Evolutionary conservation across 1,284 basidiomycete genomes (phyloP).

Genomic region (Cutaneotrichosporon sp.): DNA sequence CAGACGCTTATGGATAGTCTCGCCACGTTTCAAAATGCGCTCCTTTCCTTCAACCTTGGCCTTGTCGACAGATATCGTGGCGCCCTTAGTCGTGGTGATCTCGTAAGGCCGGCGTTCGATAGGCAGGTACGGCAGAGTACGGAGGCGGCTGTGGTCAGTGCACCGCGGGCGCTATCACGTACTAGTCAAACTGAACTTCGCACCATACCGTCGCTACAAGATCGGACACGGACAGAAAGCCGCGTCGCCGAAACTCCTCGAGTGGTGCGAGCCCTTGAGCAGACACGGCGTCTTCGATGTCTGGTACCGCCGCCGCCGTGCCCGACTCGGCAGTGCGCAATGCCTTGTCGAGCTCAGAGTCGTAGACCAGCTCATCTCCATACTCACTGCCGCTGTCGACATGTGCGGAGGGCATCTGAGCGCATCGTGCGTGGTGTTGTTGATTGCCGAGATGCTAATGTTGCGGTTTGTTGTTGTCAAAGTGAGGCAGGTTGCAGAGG

Average conservation of each 20-base stretch:
- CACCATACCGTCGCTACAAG: conserved; percentile 54
- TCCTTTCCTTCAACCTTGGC: conserved; percentile 60
- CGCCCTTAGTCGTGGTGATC: conserved; percentile 62
- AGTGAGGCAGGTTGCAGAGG: no score
- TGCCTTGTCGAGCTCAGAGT: conserved; percentile 27
- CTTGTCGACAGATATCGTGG: conserved; percentile 60
- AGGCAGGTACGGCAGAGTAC: conserved; percentile 53
- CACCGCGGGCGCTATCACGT: background rate
- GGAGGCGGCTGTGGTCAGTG: conserved; percentile 30
- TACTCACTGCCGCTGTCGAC: conserved; percentile 22
- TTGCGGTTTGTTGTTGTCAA: conserved; percentile 2
- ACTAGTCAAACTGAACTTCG: conserved; percentile 49
- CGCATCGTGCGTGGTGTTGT: background rate
- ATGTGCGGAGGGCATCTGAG: background rate
- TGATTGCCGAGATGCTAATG: background rate
- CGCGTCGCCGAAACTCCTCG: conserved; percentile 34
- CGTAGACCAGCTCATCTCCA: conserved; percentile 26
- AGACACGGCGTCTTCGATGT: conserved; percentile 24
- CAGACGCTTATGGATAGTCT: conserved; percentile 69
- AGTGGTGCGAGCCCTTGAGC: conserved; percentile 23
- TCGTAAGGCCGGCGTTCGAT: conserved; percentile 56
- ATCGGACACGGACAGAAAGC: conserved; percentile 51
- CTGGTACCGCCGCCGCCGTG: background rate
- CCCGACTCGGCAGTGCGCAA: conserved; percentile 21
- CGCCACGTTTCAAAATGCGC: conserved; percentile 56